Base-by-base conservation (phyloP, 345 rosid species). In the Gossypium arboreum region DNA sequence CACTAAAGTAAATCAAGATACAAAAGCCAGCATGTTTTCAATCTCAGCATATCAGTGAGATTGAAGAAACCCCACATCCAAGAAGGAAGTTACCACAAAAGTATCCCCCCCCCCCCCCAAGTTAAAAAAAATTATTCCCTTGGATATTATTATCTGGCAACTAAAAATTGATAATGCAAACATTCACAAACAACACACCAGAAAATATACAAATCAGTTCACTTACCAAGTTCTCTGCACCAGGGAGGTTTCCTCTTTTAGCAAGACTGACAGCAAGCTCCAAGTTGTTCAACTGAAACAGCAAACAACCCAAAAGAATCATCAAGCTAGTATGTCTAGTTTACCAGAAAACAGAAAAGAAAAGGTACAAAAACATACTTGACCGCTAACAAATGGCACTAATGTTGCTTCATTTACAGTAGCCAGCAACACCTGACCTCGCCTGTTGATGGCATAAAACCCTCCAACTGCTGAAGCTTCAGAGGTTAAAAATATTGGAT, bases 211-310 rank as follows among this genome's bases (percentile, higher is more conserved):
- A 43, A 66, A 66, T 20, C 22, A 20, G 54, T 54, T 55, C 39
- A 54, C 43, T 84, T 87, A 90, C 99, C 91, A 96, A 88, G 85
- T 92, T 92, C 84, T 96, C 99, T 39, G 97, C 99, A 78, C 99
- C 99, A 82, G 99, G 99, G 73, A 96, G 99, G 81, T 96, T 96
- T 85, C 99, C 99, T 84, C 99, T 86, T 81, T 93, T 96, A 72
- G 99, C 99, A 61, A 96, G 98, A 78, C 90, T 93, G 63, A 96
- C 97, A 74, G 99, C 99, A 71, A 96, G 97, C 85, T 96, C 98
- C 88, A 96, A 84, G 82, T 96, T 96, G 84, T 92, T 96, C 78
- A 96, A 82, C 98, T 96, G 88, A 57, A 78, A 77, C 48, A 84
- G 70, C 43, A 73, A 61, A 63, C 44, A 76, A 68, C 8, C 52